A percentile compares a stretch with the other conserved stretches of the same genome.
Conservation (phyloP, 495 filamentous ascomycete species). For the Daldinia grandis region DNA sequence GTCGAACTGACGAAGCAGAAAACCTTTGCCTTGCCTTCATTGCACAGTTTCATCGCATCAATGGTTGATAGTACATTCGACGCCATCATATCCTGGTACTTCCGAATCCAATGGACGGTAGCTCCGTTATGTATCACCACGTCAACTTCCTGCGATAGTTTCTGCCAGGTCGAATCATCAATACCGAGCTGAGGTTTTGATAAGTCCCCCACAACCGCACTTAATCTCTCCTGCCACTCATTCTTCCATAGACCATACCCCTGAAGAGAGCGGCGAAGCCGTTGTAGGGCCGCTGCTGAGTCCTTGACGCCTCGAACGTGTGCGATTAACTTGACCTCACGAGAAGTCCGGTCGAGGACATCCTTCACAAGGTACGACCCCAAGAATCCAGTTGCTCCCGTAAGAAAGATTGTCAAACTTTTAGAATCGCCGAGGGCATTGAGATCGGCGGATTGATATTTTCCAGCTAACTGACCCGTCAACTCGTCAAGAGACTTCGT, state of each 20-base stretch:
- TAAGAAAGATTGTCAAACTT: slow-evolving; percentile 76
- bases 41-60: slow-evolving; percentile 78
- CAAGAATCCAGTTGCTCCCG: slow-evolving; percentile 91
- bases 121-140: slow-evolving; percentile 93
- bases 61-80: slow-evolving; percentile 86
- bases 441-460: slow-evolving; percentile 51
- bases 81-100: slow-evolving; percentile 76
- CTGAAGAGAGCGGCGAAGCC: slow-evolving; percentile 63
- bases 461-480: slow-evolving; percentile 45
- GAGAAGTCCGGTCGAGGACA: slow-evolving; percentile 67
- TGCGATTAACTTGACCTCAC: slow-evolving; percentile 72
- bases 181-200: slow-evolving; percentile 76
- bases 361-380: slow-evolving; percentile 84
- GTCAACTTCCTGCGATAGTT: slow-evolving; percentile 71
- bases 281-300: slow-evolving; percentile 55
- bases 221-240: slow-evolving; percentile 69
- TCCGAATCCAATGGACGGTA: slow-evolving; percentile 83
- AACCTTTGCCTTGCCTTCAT: slow-evolving; percentile 77
- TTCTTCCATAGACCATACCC: slow-evolving; percentile 86
- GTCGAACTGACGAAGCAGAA: slow-evolving; percentile 90
- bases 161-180: slow-evolving; percentile 66
- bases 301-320: slow-evolving; percentile 75
- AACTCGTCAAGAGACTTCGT: slow-evolving; percentile 64
- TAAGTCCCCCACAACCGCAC: slow-evolving; percentile 76
- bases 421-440: slow-evolving; percentile 41